phyloP scores from a whole-genome alignment of 2,329 filamentous ascomycete species.

The Aspergillus sp. region DNA sequence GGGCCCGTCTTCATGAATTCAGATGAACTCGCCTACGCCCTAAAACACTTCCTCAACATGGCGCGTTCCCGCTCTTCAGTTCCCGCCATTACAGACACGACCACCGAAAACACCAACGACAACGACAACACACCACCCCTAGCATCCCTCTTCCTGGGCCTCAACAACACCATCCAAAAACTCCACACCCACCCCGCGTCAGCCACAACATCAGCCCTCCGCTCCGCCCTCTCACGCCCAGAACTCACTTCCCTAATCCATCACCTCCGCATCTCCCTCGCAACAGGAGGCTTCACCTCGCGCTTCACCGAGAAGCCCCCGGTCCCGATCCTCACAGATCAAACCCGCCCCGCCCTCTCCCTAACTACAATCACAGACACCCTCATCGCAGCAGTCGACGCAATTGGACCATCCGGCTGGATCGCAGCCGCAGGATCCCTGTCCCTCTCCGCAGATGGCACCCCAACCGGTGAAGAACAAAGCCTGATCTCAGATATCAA shows the following conservation, averaged over 20 bases:
- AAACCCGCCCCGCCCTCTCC: slow-evolving; percentile 31
- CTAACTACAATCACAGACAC: slow-evolving; percentile 35
- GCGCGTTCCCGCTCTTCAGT: slow-evolving; percentile 30
- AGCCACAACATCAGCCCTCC: slow-evolving; percentile 27
- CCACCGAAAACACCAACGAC: slow-evolving; percentile 13
- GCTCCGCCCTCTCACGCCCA: slow-evolving; percentile 32
- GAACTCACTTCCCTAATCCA: slow-evolving; percentile 36
- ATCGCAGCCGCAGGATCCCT: slow-evolving; percentile 28
- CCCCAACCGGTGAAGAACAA: slow-evolving; percentile 28
- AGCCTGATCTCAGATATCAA: slow-evolving; percentile 43
- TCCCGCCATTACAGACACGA: slow-evolving; percentile 25
- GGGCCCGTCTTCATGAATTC: slow-evolving; percentile 29
- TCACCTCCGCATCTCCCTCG: slow-evolving; percentile 39
- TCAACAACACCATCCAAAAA: slow-evolving; percentile 33
- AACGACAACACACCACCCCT: slow-evolving; percentile 16
- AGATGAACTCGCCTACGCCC: slow-evolving; percentile 33
- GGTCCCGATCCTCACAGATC: slow-evolving; percentile 26
- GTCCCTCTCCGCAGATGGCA: slow-evolving; percentile 17
- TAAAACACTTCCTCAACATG: slow-evolving; percentile 34
- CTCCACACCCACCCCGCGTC: slow-evolving; percentile 28
- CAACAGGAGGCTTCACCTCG: slow-evolving; percentile 36
- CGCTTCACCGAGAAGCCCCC: slow-evolving; percentile 37
- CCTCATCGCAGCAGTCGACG: slow-evolving; percentile 41
- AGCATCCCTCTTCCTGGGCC: slow-evolving; percentile 25
- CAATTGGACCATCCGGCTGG: slow-evolving; percentile 43